phyloP scores from a whole-genome alignment of 108 stramenopile species.

The Nitzschia sp. region DNA sequence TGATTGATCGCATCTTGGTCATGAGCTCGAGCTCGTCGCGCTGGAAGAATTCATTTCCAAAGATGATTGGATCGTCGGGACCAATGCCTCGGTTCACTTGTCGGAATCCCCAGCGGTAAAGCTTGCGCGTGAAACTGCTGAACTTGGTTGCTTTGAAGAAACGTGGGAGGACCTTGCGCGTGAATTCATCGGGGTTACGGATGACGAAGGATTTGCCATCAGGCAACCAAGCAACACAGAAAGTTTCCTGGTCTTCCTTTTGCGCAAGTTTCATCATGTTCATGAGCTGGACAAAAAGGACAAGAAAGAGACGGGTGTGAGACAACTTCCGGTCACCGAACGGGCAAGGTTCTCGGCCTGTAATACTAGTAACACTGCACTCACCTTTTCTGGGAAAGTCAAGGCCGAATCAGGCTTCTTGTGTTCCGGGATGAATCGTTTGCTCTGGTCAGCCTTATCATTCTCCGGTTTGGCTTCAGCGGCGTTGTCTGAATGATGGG shows the following conservation, averaged over 20 bases:
- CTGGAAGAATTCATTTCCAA: slow-evolving; percentile 70
- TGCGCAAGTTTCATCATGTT: slow-evolving; percentile 55
- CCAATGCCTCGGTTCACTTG: slow-evolving; percentile 71
- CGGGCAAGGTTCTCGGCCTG: no score
- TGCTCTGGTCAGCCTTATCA: slow-evolving; percentile 5
- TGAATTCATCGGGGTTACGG: slow-evolving; percentile 68
- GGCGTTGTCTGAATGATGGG: slow-evolving; percentile 24
- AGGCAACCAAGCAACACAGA: slow-evolving; percentile 57
- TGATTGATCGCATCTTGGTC: slow-evolving; percentile 55
- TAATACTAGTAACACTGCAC: slow-evolving; percentile 6
- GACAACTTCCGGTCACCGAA: no score
- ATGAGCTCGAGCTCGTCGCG: slow-evolving; percentile 61
- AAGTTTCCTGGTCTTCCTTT: slow-evolving; percentile 21
- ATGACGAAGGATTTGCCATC: slow-evolving; percentile 81
- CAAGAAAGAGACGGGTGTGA: slow-evolving; percentile 3
- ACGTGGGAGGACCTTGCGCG: slow-evolving; percentile 66
- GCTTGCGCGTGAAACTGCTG: slow-evolving; percentile 78
- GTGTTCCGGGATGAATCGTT: slow-evolving; percentile 58
- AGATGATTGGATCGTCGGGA: slow-evolving; percentile 65
- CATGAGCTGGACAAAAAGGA: slow-evolving; percentile 48
- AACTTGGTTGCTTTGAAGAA: slow-evolving; percentile 88
- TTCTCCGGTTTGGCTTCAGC: slow-evolving; percentile 27
- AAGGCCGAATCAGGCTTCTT: slow-evolving; percentile 67
- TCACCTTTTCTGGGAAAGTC: slow-evolving; percentile 73
- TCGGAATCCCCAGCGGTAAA: slow-evolving; percentile 81